Percentiles rank a stretch among this genome's conserved stretches.
phyloP scores from a whole-genome alignment of 2,329 filamentous ascomycete genomes.

The Xenoacremonium recifei region DNA sequence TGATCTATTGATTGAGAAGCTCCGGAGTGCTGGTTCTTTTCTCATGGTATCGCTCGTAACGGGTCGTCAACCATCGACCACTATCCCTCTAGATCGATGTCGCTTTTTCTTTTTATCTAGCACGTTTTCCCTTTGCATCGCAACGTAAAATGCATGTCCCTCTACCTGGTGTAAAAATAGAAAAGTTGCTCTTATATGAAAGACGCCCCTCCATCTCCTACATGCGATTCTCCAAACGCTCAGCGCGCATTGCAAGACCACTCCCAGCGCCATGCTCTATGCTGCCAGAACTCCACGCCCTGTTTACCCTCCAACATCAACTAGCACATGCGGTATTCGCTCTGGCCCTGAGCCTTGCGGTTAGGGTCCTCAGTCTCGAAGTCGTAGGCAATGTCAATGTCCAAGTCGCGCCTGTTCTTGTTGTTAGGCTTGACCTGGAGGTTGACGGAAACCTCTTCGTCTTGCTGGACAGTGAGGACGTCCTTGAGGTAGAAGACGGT shows the following conservation, averaged over 20 bases:
- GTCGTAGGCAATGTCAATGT: conserved; percentile 83
- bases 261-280: too few relatives aligned
- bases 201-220: conserved; percentile 26
- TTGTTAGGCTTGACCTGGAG: conserved; percentile 85
- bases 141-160: neutral
- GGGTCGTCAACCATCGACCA: conserved; percentile 23
- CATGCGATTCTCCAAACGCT: conserved; percentile 6
- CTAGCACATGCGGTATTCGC: conserved; percentile 79
- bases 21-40: conserved; percentile 25
- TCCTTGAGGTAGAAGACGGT: conserved; percentile 98
- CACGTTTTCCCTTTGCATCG: conserved; percentile 2
- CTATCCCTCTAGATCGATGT: too few relatives aligned
- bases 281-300: too few relatives aligned
- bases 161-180: too few relatives aligned
- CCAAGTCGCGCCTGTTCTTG: conserved; percentile 92
- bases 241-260: too few relatives aligned
- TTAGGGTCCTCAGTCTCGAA: conserved; percentile 73
- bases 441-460: conserved; percentile 72
- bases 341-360: conserved; percentile 66
- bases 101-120: conserved; percentile 22
- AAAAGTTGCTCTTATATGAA: too few relatives aligned
- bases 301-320: neutral
- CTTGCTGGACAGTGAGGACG: conserved; percentile 85
- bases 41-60: conserved; percentile 29
- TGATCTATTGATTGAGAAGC: conserved; percentile 26